Base-by-base conservation (phyloP, 163 green algal genomes). In the Smithsoniella earleae region DNA sequence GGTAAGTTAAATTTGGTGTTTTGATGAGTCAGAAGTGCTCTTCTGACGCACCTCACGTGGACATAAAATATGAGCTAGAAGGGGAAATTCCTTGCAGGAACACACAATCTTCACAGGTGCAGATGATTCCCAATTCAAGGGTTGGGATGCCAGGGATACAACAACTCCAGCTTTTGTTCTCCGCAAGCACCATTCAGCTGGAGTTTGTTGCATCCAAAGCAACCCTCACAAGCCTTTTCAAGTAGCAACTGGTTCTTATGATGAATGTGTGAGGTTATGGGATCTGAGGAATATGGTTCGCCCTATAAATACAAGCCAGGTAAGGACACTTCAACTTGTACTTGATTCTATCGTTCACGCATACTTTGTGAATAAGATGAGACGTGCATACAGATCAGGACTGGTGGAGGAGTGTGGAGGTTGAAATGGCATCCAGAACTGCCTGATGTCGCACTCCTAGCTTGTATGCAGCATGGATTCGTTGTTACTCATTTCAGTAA, bases 391-490 rank as follows among this genome's bases (percentile, higher is more conserved):
- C 80, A 94, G 87, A 73, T 86, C 2, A 36, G 38, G 10, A 86
- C 82, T 13, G 87, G 90, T n/a, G 91, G 91, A 33, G 91, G 91
- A 36, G 90, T 95, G 66, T 97, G 91, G 91, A 80, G 91, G n/a
- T 46, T 96, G 22, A 89, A 91, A 28, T 97, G 87, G 87, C 89
- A 95, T 73, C 92, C 92, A 2, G 30, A 30, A 3, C 76, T 91
- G 30, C 75, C 79, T 0, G 1, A 66, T 0, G 75, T 92, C 10
- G 73, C 97, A 22, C 77, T 96, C 46, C 83, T 84, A 8, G 91
- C 91, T 16, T 90, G 84, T 78, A 96, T 96, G 90, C 91, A 97
- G 74, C 83, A 85, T 62, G 91, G 91, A 43, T 94, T 92, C 82
- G 77, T 77, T 0, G 75, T 96, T 40, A 33, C 34, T 69, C 6